Conservation (phyloP, 345 rosid genomes). For the Gynandropsis gynandra region DNA sequence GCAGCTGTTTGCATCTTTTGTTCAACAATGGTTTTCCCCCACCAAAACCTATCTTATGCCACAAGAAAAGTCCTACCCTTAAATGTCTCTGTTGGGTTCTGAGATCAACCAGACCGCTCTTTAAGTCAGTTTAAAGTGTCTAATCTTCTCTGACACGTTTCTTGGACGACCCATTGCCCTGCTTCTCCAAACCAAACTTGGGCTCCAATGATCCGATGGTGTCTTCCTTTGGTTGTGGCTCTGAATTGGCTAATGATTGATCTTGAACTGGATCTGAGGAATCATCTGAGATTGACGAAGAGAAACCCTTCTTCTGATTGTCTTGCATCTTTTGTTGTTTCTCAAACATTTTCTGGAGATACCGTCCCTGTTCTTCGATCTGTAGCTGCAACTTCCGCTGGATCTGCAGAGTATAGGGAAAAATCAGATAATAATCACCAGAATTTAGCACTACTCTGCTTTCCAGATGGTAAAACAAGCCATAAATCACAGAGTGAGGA, state of each 20-base stretch:
- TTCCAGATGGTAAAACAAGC: background rate
- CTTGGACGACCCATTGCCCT: slow-evolving; percentile 9
- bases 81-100: background rate
- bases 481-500: slow-evolving; percentile 3
- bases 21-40: background rate
- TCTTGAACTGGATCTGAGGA: slow-evolving; percentile 20
- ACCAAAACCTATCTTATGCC: slow-evolving; percentile 11
- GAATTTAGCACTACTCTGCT: background rate
- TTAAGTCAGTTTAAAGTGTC: slow-evolving; percentile 4
- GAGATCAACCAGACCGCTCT: slow-evolving; percentile 5
- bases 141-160: slow-evolving; percentile 39
- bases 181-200: slow-evolving; percentile 1
- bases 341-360: slow-evolving; percentile 52
- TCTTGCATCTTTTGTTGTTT: slow-evolving; percentile 44
- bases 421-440: slow-evolving; percentile 12
- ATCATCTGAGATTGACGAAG: slow-evolving; percentile 31
- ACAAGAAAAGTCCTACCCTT: slow-evolving; percentile 7
- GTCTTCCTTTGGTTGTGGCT: slow-evolving; percentile 17
- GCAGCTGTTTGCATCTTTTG: too few relatives aligned
- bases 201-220: slow-evolving; percentile 8
- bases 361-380: slow-evolving; percentile 28
- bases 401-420: slow-evolving; percentile 18
- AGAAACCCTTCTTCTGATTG: slow-evolving; percentile 24
- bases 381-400: slow-evolving; percentile 25
- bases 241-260: slow-evolving; percentile 19